Evolutionary conservation across 1,139 yeast species (phyloP), one percentile per base, ranked within the genome.

Genomic region (Ogataea hybrid): DNA sequence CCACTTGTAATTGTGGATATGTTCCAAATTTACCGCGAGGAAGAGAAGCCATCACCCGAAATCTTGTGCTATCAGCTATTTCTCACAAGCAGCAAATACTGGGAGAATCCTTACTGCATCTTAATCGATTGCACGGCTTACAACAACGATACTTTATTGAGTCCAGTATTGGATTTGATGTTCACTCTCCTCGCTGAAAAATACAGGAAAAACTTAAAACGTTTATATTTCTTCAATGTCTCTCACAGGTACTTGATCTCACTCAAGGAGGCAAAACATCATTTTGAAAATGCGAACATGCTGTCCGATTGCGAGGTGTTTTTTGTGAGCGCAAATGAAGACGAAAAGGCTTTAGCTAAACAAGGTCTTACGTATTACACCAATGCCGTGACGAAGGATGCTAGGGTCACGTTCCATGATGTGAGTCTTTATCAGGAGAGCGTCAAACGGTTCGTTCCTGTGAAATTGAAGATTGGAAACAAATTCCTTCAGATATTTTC

Each of bases 91-190:
- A 74, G 83, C 44, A 85, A 83, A 56, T 73, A 85, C 38, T 86
- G 95, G 95, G 80, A 81, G 17, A 73, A 77, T 35, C 78, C 77
- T 47, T 87, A 75, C 57, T 75, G 78, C 48, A 47, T 82, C 45
- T 74, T 87, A 6, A 59, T 79, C 48, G 96, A 88, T 60, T 79
- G 85, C 49, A 84, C 95, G 0, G 83, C 81, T 16, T 80, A 72
- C 54, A 63, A 68, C 12, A 60, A 63, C 2, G 58, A 63, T 16
- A 61, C 28, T 3, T 8, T 49, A 3, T 37, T 53, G 20, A 37
- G 46, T 10, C 53, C 58, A 37, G 35, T 59, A 56, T 63, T 61
- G 50, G 62, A 47, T 25, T 53, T 55, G 11, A 57, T 77, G 11
- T 54, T 71, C 27, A 65, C 66, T 25, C 57, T 73, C 14, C 65